These are phyloP conservation scores for Blastomyces gilchristii DNA, from an alignment of 2,329 filamentous ascomycete species.

Conservation along the genomic window DNA sequence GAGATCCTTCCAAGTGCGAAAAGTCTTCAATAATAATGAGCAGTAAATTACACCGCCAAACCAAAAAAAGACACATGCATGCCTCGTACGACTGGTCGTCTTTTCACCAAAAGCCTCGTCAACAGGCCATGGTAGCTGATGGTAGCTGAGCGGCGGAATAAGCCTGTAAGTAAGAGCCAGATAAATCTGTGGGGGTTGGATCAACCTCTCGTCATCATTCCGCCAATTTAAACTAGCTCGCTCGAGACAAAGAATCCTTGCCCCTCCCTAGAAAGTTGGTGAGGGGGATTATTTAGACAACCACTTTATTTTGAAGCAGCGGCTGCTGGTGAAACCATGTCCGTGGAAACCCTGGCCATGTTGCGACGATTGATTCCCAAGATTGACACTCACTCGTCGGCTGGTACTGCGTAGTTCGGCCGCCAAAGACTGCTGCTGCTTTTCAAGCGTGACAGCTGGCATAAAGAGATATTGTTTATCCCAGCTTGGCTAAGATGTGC, in stretches of 20 bases:
- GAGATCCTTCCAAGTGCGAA: neutral
- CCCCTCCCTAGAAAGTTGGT: neutral
- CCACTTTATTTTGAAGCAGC: neutral
- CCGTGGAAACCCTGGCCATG: neutral
- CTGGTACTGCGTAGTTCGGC: neutral
- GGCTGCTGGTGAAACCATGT: constrained; percentile 1
- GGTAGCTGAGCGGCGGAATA: neutral
- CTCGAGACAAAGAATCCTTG: constrained; percentile 6
- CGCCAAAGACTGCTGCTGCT: neutral
- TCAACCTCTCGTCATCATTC: neutral
- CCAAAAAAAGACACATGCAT: neutral
- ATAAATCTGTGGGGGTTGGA: neutral
- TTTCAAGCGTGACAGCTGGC: neutral
- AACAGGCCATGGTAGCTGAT: neutral
- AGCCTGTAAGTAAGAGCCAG: neutral
- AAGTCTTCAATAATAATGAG: neutral
- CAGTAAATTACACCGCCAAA: too few species aligned
- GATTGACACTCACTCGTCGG: neutral
- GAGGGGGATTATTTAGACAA: neutral
- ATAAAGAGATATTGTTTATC: neutral
- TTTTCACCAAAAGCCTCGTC: neutral
- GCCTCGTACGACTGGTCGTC: neutral
- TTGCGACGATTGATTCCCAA: neutral
- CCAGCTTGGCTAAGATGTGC: neutral
- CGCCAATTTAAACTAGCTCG: neutral